Percentiles rank a stretch among this genome's conserved stretches.
phyloP scores from a whole-genome alignment of 371 early-diverging fungal species.

The Mortierella sp. region DNA sequence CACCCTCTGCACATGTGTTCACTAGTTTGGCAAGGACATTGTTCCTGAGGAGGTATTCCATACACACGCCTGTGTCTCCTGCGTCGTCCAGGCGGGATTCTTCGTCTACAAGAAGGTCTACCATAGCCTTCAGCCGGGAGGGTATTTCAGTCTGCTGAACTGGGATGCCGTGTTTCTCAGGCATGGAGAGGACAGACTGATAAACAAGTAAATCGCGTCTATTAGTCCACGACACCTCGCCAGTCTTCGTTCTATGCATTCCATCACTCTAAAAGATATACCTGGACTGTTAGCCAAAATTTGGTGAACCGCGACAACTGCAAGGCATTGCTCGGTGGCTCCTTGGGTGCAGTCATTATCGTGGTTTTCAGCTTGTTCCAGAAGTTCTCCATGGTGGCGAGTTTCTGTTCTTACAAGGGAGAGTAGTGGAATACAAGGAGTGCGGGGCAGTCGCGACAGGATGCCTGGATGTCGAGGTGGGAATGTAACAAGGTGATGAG shows the following conservation, averaged over 20 bases:
- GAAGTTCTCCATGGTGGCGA: constrained; percentile 29
- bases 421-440: no score
- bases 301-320: constrained; percentile 81
- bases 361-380: constrained; percentile 58
- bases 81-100: constrained; percentile 76
- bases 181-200: constrained; percentile 67
- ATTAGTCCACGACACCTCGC: background rate
- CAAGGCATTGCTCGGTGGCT: constrained; percentile 68
- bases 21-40: constrained; percentile 82
- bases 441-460: no score
- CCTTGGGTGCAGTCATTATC: constrained; percentile 69
- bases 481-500: background rate
- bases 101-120: constrained; percentile 90
- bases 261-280: constrained; percentile 37
- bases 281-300: constrained; percentile 79
- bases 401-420: background rate
- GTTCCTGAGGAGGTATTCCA: constrained; percentile 90
- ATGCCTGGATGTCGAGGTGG: no score
- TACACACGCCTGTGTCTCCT: constrained; percentile 83
- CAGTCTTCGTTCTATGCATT: no score
- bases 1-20: constrained; percentile 71
- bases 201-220: constrained; percentile 1
- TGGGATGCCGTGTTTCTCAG: constrained; percentile 62
- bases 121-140: constrained; percentile 77
- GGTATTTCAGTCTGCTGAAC: constrained; percentile 86